Base-by-base conservation (phyloP, 345 rosid genomes). In the Mallotus nudiflorus region DNA sequence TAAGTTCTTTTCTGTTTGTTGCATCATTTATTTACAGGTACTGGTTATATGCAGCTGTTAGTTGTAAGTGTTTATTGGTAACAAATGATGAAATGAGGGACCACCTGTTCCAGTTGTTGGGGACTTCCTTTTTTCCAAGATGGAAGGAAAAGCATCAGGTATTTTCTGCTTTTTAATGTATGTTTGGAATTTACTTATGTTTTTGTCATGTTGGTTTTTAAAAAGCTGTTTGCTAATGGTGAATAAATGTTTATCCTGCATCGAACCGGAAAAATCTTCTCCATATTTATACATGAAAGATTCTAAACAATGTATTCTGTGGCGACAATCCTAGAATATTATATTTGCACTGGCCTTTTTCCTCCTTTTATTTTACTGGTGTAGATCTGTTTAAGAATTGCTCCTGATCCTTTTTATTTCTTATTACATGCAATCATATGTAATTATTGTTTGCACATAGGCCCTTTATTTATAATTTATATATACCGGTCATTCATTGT, bases 91-190 rank as follows among this genome's bases (percentile, higher is more conserved):
- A 92, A 79, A 95, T 95, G 99, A 86, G 99, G 86, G 99, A 92
- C 72, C 99, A 95, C 83, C 81, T 95, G 70, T 95, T 95, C 76
- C 96, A 95, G 74, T 80, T 95, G 77, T 80, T 92, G 0, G 99
- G 99, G 46, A 89, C 86, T 35, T 85, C 92, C 69, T 95, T 92
- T 83, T 92, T 95, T 74, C 97, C 99, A 33, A 84, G 98, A 75
- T 95, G 99, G 99, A 92, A 95, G 79, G 99, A 95, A 83, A 95
- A 95, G 68, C 99, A 95, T 82, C 99, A 92, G 93, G 99, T 90
- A 75, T 29, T 69, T 31, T n/a, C n/a, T n/a, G n/a, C n/a, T n/a
- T n/a, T n/a, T n/a, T n/a, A n/a, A n/a, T n/a, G n/a, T n/a, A n/a
- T n/a, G n/a, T n/a, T n/a, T n/a, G n/a, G n/a, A n/a, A 31, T 5